Base-by-base conservation (phyloP, 441 rosid species). In the Populus hybrid region DNA sequence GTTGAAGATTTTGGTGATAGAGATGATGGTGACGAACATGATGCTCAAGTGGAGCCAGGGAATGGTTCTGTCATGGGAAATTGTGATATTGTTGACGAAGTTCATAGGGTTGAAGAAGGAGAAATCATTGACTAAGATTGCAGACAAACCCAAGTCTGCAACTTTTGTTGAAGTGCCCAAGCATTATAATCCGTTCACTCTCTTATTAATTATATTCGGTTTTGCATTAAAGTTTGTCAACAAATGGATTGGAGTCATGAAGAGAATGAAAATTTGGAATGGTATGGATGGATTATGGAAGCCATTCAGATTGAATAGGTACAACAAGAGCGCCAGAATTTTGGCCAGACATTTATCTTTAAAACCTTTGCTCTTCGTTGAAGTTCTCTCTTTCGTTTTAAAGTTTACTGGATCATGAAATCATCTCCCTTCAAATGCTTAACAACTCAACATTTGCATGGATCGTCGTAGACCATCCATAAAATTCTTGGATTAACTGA, bases 81-180 rank as follows among this genome's bases (percentile, higher is more conserved):
- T 16, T 46, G 4, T 35, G 36, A 7, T 28, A 30, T 36, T 24
- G 57, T n/a, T 8, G 75, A 67, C 28, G 80, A 81, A 72, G 53
- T 69, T 36, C 69, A 34, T 0, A 72, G 30, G 35, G 40, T 75
- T 28, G 88, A 77, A 73, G 93, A 88, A 78, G 94, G 91, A 77
- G 94, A 90, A 80, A 86, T 90, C 82, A 75, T 85, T 8, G 88
- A 90, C 80, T 88, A 79, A 76, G 50, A 40, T 59, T 77, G 76
- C 61, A 46, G 69, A 7, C 46, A 59, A 3, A n/a, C 76, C n/a
- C 34, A 4, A 53, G 65, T 36, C 8, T 28, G 71, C 71, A 63
- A 19, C 67, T 10, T 50, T 0, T 50, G 34, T 42, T 16, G 9
- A 16, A 34, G 42, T 32, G 46, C 36, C 3, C 3, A 11, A 0